Percentiles rank a stretch among this genome's conserved stretches.
Conservation (phyloP, 2,329 filamentous ascomycete species). For the Escovopsis sp. region DNA sequence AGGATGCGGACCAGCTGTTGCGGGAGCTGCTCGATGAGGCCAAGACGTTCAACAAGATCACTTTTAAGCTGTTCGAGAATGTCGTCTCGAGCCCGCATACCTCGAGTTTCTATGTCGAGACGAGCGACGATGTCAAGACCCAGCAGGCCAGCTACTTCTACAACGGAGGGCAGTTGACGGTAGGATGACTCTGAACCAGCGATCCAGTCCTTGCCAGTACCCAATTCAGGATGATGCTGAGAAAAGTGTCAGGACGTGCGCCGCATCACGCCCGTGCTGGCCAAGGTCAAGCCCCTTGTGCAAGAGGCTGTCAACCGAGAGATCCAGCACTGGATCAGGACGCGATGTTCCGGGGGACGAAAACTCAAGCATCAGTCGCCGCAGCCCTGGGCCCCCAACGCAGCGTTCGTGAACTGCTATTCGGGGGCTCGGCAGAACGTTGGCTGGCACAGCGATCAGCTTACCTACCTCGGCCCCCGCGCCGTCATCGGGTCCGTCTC, state of each 20-base stretch:
- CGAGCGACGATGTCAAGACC: conserved; percentile 47
- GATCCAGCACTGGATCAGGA: conserved; percentile 54
- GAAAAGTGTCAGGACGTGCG: conserved; percentile 47
- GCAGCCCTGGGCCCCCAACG: conserved; percentile 65
- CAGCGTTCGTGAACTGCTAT: conserved; percentile 92
- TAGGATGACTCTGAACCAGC: conserved; percentile 14
- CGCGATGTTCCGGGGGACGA: conserved; percentile 50
- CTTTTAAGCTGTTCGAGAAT: conserved; percentile 79
- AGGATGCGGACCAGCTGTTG: conserved; percentile 60
- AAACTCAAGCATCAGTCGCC: conserved; percentile 70
- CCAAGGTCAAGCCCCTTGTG: conserved; percentile 53
- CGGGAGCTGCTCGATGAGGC: conserved; percentile 62
- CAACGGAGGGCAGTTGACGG: conserved; percentile 60
- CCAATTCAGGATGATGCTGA: background rate
- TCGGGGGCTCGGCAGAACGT: conserved; percentile 66
- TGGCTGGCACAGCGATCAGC: conserved; percentile 83
- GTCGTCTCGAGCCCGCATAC: conserved; percentile 78
- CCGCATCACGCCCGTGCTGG: conserved; percentile 59
- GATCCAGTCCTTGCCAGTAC: too few relatives aligned
- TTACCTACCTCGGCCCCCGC: conserved; percentile 83
- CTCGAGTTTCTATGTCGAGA: conserved; percentile 68
- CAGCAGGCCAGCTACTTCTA: conserved; percentile 77
- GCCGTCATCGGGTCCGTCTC: conserved; percentile 82
- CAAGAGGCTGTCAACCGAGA: conserved; percentile 63
- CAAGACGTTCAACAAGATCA: conserved; percentile 51